Evolutionary conservation across 768 basidiomycete genomes (phyloP).

Genomic region (Royoungia palumana): DNA sequence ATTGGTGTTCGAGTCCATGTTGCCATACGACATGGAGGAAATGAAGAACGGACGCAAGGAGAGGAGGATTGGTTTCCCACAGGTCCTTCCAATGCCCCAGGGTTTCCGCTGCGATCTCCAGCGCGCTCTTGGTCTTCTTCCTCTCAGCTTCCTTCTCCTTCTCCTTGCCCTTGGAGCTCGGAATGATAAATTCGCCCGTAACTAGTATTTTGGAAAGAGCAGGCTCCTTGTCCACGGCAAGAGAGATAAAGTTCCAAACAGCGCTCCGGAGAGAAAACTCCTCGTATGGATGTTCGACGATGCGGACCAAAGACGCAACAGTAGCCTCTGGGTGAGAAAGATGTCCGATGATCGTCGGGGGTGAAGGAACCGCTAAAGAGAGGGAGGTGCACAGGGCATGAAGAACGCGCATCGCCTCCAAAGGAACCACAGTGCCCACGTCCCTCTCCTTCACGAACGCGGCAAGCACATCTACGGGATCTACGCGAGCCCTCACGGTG

Average conservation of each 20-base stretch:
- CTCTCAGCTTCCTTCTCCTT: constrained; percentile 19
- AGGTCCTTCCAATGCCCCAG: constrained; percentile 68
- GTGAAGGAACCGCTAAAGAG: constrained; percentile 54
- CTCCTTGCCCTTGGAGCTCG: constrained; percentile 39
- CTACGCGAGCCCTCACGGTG: constrained; percentile 46
- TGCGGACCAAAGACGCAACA: constrained; percentile 62
- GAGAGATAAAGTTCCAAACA: constrained; percentile 80
- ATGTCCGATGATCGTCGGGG: constrained; percentile 75
- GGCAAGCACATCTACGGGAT: constrained; percentile 75
- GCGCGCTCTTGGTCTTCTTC: constrained; percentile 50
- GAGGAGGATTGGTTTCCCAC: constrained; percentile 74
- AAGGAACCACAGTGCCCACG: constrained; percentile 55
- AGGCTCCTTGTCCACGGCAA: constrained; percentile 83
- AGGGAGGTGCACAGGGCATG: constrained; percentile 65
- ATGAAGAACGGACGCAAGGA: constrained; percentile 68
- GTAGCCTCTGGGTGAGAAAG: constrained; percentile 73
- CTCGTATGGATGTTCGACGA: constrained; percentile 77
- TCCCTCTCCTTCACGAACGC: constrained; percentile 63
- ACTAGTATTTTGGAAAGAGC: constrained; percentile 80
- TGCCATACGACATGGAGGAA: constrained; percentile 82
- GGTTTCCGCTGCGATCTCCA: constrained; percentile 64
- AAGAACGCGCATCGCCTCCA: constrained; percentile 66
- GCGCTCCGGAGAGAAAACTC: constrained; percentile 68
- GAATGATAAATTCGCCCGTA: constrained; percentile 62
- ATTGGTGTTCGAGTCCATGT: constrained; percentile 70